Evolutionary conservation across 176 grass and related monocot genomes (phyloP).

Genomic region (Oryza glaberrima): DNA sequence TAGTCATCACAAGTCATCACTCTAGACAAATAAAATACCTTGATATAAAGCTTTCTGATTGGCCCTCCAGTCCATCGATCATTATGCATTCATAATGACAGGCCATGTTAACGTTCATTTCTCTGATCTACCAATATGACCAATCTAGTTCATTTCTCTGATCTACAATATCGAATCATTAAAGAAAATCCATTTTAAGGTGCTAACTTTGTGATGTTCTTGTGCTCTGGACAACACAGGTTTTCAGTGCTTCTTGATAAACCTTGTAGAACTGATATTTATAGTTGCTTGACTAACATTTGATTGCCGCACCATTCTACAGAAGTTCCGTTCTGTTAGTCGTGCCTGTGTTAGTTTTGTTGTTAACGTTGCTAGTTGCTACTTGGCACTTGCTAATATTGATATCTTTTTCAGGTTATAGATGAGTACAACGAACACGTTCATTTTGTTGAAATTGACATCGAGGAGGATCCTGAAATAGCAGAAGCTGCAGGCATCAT

Average conservation of each 20-base stretch:
- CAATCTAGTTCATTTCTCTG: background rate
- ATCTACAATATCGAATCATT: constrained; percentile 15
- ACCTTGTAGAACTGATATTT: constrained; percentile 12
- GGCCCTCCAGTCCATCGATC: background rate
- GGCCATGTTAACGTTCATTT: background rate
- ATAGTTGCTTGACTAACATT: constrained; percentile 29
- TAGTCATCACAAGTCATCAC: background rate
- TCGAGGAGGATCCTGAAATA: constrained; percentile 98
- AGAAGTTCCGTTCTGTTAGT: constrained; percentile 1
- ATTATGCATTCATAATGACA: background rate
- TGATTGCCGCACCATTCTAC: background rate
- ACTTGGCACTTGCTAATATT: constrained; percentile 2
- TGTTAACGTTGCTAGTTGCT: constrained; percentile 26
- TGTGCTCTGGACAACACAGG: background rate
- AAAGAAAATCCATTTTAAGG: background rate
- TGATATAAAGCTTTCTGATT: background rate
- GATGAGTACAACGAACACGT: constrained; percentile 74
- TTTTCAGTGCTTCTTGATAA: constrained; percentile 20
- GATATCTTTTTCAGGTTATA: constrained; percentile 67
- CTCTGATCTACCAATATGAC: background rate
- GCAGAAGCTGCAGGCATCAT: constrained; percentile 99
- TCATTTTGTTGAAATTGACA: constrained; percentile 99
- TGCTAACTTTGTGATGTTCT: constrained; percentile 7
- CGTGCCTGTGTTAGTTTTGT: constrained; percentile 12
- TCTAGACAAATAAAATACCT: constrained; percentile 9